Base-by-base conservation (phyloP, 768 basidiomycete genomes). In the Calocybe gangraenosa region DNA sequence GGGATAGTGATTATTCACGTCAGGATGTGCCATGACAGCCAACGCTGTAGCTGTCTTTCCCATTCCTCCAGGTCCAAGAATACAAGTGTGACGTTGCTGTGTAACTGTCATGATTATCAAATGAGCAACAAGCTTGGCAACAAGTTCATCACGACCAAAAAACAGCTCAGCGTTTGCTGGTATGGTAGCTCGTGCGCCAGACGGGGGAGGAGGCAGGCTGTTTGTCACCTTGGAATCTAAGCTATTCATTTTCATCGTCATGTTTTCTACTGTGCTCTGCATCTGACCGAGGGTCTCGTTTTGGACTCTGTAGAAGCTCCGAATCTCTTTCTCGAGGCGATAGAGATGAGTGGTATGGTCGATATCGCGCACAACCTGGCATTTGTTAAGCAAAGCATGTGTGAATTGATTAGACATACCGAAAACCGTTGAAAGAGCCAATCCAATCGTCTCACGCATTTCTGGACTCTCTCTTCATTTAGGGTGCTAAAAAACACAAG, bases 31-130 rank as follows among this genome's bases (percentile, higher is more conserved):
- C 6, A 64, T 30, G 15, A 60, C 50, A 13, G 56, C 51, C 6
- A 63, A 49, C 8, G 61, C 60, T 14, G 64, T 38, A 1, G 66
- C 58, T 0, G 66, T 67, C 41, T 65, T 67, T 0, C 66, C 64
- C 10, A 65, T 62, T 2, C 66, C 63, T 0, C 64, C 66, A 10
- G 60, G 46, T 4, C 66, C 66, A 3, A 67, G 42, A 17, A 67
- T 61, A 18, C 34, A 35, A 7, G 63, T 28, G n/a, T 49, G 51
- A 10, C 57, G 47, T 1, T 53, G 49, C 23, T 18, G n/a, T 37
- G 2, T 60, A 37, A 18, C 14, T n/a, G 13, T 14, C 17, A 14
- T 18, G 34, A 7, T 18, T 18, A 14, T 35, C n/a, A 35, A n/a
- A n/a, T 7, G 14, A 7, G 13, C 13, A 11, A 48, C 49, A 15